Evolutionary conservation across 2,329 filamentous ascomycete genomes (phyloP).

Genomic region (Pochonia chlamydosporia): DNA sequence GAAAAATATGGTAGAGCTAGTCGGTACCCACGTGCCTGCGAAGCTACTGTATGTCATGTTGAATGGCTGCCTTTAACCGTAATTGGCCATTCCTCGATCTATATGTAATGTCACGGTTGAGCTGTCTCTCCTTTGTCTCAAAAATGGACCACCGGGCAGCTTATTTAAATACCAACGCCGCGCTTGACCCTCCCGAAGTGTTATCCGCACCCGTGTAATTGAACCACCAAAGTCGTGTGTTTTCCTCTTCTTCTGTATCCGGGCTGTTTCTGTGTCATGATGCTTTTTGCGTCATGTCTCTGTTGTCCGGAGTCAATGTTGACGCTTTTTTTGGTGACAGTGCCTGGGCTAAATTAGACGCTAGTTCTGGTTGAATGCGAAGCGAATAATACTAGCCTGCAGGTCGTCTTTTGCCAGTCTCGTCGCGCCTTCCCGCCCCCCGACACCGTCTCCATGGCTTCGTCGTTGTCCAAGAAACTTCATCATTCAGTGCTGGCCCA

Average conservation of each 20-base stretch:
- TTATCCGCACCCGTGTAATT: not conserved
- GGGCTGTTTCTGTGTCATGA: not conserved
- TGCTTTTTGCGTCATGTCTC: not conserved
- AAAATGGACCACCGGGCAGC: not conserved
- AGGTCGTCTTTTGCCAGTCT: not conserved
- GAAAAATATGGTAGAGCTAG: not conserved
- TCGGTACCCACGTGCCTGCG: not conserved
- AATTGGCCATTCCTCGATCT: constrained; percentile 6
- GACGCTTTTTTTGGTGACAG: not conserved
- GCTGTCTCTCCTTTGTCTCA: constrained; percentile 2
- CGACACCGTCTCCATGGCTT: too few relatives aligned
- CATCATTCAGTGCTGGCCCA: constrained; percentile 52
- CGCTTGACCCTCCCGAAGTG: constrained; percentile 1
- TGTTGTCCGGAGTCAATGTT: not conserved
- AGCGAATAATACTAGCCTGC: not conserved
- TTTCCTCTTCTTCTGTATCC: not conserved
- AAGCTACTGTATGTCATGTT: constrained; percentile 6
- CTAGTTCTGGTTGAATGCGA: not conserved
- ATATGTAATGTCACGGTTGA: constrained; percentile 4
- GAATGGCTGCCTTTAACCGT: constrained; percentile 4
- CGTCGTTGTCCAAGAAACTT: not conserved
- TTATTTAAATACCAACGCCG: constrained; percentile 6
- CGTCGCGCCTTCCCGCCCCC: not conserved
- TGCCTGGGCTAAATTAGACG: not conserved
- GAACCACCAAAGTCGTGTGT: not conserved